These are phyloP conservation scores for Lactuca sativa DNA, from an alignment of 129 eudicot species.

Conservation along the genomic window DNA sequence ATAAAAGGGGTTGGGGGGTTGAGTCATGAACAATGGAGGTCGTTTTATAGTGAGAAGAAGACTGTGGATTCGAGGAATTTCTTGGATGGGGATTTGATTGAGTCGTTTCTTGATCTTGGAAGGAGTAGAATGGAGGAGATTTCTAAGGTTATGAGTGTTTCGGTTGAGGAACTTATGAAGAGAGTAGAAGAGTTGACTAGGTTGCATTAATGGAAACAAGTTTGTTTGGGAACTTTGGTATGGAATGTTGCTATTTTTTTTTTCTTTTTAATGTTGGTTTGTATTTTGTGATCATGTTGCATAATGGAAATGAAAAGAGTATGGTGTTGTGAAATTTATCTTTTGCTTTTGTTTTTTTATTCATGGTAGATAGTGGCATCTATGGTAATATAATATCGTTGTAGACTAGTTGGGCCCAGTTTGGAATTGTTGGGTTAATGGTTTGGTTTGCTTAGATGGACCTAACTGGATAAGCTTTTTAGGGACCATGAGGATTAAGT, in stretches of 20 bases:
- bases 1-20: constrained; percentile 94
- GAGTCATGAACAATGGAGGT: constrained; percentile 98
- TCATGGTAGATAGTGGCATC: too few species aligned
- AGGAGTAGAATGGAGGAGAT: constrained; percentile 84
- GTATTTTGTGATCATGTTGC: constrained; percentile 27
- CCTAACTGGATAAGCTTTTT: too few species aligned
- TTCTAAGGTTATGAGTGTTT: constrained; percentile 61
- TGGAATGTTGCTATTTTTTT: not conserved
- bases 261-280: constrained; percentile 6
- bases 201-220: constrained; percentile 48
- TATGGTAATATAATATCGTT: too few species aligned
- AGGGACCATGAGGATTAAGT: too few species aligned
- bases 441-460: too few species aligned
- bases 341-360: not conserved
- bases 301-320: not conserved
- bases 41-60: constrained; percentile 91
- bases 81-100: constrained; percentile 94
- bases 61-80: constrained; percentile 77
- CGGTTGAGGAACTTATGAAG: constrained; percentile 95
- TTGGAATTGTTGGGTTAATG: too few species aligned
- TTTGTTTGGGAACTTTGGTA: constrained; percentile 7
- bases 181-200: constrained; percentile 95
- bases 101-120: constrained; percentile 85
- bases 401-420: too few species aligned
- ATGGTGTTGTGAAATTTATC: not conserved